Base-by-base conservation (phyloP, 805 yeast species). In the Monosporozyma siamensis region DNA sequence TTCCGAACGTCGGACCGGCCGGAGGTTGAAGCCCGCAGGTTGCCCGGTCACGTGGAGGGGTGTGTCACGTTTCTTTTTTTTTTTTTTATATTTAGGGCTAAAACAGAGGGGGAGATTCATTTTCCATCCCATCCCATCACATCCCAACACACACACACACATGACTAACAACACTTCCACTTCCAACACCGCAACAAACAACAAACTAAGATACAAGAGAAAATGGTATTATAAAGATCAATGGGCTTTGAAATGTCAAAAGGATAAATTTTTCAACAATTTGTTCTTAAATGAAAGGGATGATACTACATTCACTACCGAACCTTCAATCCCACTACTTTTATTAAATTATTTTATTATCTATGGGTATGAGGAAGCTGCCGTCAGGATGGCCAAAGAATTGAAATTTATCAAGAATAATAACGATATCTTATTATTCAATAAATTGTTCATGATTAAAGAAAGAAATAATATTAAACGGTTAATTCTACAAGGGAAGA, bases 341-440 rank as follows among this genome's bases (percentile, higher is more conserved):
- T 70, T 87, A 10, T 68, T 86, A 57, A 80, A 83, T 64, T 85
- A 82, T 60, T 72, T 87, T 47, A 75, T 87, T 11, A 75, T 77
- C 40, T 89, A 85, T 63, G 94, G 92, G 0, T 81, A 82, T 56
- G 79, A 78, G 45, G 71, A 77, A 11, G 79, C 94, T 0, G 82
- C 86, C 1, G 44, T 65, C 11, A 69, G 71, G 36, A 77, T 84
- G 64, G 73, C 86, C 3, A 65, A 66, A 42, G 92, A 83, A 49
- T 60, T 75, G 4, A 69, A 71, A 18, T 45, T 50, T 18, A 42
- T 58, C 9, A 42, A 46, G 14, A 44, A 32, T 17, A 58, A 59
- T 35, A 49, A 46, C 23, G 64, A 59, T 25, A 48, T 49, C 7
- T 52, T 48, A 27, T 62, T 64, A 44, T 63, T 69, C 49, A 51